Evolutionary conservation across 495 filamentous ascomycete species (phyloP), one percentile per base, ranked within the genome.

Genomic region (Podospora appendiculata): DNA sequence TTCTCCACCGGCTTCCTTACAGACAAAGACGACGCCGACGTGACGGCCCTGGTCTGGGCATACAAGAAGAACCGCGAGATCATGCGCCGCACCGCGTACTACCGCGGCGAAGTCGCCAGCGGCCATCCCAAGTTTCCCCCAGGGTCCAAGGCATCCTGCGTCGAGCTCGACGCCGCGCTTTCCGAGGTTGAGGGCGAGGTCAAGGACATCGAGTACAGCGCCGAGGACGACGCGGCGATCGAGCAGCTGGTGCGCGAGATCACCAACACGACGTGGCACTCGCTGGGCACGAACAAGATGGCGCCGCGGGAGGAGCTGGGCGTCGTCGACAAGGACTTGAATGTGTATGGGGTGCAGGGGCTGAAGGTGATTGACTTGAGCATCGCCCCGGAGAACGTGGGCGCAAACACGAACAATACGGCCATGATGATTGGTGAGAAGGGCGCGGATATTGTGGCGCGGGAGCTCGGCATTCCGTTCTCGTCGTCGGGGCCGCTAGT

Each of bases 351-450:
- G 0, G 45, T 58, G 3, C 34, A 43, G 47, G 47, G 56, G 8
- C 47, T 64, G 17, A 64, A 61, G 49, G 43, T 64, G 14, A 58
- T 58, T 4, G 61, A 64, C 18, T 11, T 79, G 52, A 69, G 68
- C 38, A 72, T 84, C 35, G 66, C 66, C n/a, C 80, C 81, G 3
- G 66, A 70, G 54, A 85, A 85, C 58, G 76, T 86, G 1, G 79
- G 55, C 12, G 77, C 78, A 8, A 86, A 86, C 58, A 84, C 81
- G 4, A 74, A 76, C 49, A 83, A 81, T 54, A 81, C 76, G 2
- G 82, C 81, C 1, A 59, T 85, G 54, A 56, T 75, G 36, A 63
- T 85, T 38, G 81, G 80, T 8, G 81, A 85, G 66, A 84, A 77
- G 67, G 81, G 73, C 14, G 81, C 82, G 1, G 71, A 75, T 44